phyloP scores from a whole-genome alignment of 129 eudicot species.

The Saussurea involucrata region DNA sequence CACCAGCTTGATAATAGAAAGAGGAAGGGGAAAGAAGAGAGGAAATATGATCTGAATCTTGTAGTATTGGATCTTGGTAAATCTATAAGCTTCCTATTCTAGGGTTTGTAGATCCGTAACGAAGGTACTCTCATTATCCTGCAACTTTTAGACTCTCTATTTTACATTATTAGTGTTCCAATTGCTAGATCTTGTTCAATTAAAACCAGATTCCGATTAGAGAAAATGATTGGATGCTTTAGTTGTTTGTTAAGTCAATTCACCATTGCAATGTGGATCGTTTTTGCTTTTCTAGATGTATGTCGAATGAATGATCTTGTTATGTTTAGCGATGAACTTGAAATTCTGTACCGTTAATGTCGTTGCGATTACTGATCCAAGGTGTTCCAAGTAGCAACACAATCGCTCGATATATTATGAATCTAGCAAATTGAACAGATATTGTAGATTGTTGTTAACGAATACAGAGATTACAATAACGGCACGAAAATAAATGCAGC shows the following conservation, averaged over 20 bases:
- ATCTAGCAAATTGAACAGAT: not conserved
- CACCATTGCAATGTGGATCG: not conserved
- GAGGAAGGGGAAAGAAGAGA: not conserved
- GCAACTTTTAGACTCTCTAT: not conserved
- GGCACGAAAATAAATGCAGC: not conserved
- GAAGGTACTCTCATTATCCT: conserved; percentile 15
- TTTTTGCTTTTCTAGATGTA: not conserved
- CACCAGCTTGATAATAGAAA: conserved; percentile 22
- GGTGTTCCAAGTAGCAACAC: not conserved
- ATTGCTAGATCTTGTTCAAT: conserved; percentile 17
- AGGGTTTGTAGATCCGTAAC: conserved; percentile 17
- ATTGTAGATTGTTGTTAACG: not conserved
- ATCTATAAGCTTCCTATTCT: not conserved
- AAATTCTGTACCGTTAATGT: conserved; percentile 3
- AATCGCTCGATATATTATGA: not conserved
- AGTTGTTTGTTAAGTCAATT: not conserved
- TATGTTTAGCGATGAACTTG: not conserved
- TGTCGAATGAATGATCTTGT: not conserved
- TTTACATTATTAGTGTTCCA: not conserved
- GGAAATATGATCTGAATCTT: not conserved
- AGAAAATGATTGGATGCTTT: not conserved
- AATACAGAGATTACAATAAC: not conserved
- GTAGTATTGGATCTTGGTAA: not conserved
- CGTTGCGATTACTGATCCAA: not conserved
- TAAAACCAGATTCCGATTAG: not conserved